Base-by-base conservation (phyloP, 1,284 basidiomycete species). In the Testicularia cyperi region DNA sequence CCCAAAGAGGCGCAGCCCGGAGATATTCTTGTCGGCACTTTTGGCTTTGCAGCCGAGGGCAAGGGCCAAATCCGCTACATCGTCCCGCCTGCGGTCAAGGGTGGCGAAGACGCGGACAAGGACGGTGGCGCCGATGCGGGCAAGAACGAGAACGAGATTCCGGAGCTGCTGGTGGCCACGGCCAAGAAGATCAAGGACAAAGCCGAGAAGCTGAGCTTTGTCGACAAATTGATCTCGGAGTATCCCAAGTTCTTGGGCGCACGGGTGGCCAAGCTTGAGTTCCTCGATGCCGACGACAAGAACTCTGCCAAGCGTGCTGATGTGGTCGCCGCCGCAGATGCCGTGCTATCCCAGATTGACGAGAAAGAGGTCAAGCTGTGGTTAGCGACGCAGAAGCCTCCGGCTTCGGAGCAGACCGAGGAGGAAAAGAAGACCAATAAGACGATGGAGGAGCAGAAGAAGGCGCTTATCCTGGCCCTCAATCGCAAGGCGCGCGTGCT, bases 1-100 rank as follows among this genome's bases (percentile, higher is more conserved):
- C 75, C 74, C 29, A 74, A 75, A 42, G 72, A 70, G 43, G 72
- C 68, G 13, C 58, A 67, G 51, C 48, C 68, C 0, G 76, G 77
- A 13, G 77, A 78, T 39, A 31, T 77, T 9, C 53, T 78, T 3
- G 49, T 76, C 1, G 77, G 77, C n/a, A 47, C 55, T 7, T 65
- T 77, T 19, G 51, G 60, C 6, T 67, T 77, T 24, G 58, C 62
- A 5, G 44, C 63, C 12, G 55, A 71, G 36, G 70, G 65, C 27
- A 64, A 69, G 36, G 48, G 56, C 21, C 52, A 60, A 33, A 53
- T 77, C 22, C 51, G 58, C 6, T 71, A 76, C 58, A 61, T 77
- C 25, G 65, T 78, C 0, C 75, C 75, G 8, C 72, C 77, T 6
- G 32, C 71, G 18, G 36, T 66, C 16, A 68, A 68, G 45, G 65